These are phyloP conservation scores for Pyrenophora graminea DNA, from an alignment of 2,329 filamentous ascomycete species.

Conservation along the genomic window DNA sequence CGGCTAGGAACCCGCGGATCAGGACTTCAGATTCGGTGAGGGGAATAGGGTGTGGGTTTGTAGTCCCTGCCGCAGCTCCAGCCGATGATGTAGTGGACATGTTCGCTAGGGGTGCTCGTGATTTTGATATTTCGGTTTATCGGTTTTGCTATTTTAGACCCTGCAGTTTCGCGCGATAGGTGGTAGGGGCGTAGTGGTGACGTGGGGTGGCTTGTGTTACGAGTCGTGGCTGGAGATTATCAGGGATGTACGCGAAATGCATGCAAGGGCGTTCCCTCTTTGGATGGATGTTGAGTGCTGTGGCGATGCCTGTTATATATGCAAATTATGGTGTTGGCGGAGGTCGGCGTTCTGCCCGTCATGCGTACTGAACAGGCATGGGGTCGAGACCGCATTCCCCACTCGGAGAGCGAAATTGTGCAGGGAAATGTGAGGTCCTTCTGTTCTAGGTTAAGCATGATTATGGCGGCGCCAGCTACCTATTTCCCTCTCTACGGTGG, in stretches of 20 bases:
- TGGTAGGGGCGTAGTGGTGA: slow-evolving; percentile 13
- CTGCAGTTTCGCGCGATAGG: slow-evolving; percentile 2
- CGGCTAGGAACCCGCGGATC: slow-evolving; percentile 41
- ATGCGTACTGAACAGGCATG: slow-evolving; percentile 26
- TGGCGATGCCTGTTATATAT: slow-evolving; percentile 18
- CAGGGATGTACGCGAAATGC: slow-evolving; percentile 1
- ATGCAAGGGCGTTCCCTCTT: background rate
- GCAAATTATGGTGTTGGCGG: slow-evolving; percentile 25
- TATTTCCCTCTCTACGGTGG: background rate
- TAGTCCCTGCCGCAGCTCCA: slow-evolving; percentile 9
- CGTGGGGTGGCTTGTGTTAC: slow-evolving; percentile 14
- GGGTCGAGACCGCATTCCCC: slow-evolving; percentile 27
- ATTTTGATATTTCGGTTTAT: slow-evolving; percentile 9
- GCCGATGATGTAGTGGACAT: slow-evolving; percentile 16
- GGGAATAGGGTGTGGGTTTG: slow-evolving; percentile 29
- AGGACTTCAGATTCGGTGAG: slow-evolving; percentile 41
- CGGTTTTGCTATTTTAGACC: slow-evolving; percentile 9
- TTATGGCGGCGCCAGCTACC: slow-evolving; percentile 20
- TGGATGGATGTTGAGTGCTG: background rate
- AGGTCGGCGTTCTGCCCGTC: slow-evolving; percentile 38
- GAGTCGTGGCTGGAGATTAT: slow-evolving; percentile 8
- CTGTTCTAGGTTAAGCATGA: slow-evolving; percentile 32
- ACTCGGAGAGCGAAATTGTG: slow-evolving; percentile 20
- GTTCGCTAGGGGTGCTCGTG: slow-evolving; percentile 1
- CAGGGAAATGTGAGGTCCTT: slow-evolving; percentile 35